These are phyloP conservation scores for Primulina tabacum DNA, from an alignment of 257 asterid species.

Conservation along the genomic window DNA sequence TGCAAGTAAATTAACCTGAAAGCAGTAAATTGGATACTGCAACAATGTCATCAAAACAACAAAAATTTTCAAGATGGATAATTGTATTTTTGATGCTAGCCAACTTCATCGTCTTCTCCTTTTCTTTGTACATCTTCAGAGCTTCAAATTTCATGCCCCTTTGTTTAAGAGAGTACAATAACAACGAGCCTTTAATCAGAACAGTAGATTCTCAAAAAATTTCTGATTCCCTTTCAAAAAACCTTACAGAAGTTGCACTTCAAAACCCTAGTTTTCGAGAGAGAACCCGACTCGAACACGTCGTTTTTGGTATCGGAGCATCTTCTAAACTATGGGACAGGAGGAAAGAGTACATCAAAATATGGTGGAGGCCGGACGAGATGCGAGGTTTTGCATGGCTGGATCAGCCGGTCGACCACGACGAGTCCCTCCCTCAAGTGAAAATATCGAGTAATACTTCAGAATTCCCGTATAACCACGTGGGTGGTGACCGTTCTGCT, in stretches of 20 bases:
- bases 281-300: background rate
- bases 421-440: background rate
- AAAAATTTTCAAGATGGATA: background rate
- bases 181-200: background rate
- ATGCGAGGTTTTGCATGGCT: background rate
- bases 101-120: background rate
- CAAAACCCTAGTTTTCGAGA: background rate
- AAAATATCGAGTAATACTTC: background rate
- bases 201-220: background rate
- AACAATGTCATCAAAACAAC: background rate
- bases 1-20: background rate
- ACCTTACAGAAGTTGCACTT: background rate
- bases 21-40: background rate
- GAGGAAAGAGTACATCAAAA: conserved; percentile 1
- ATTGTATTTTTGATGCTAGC: background rate
- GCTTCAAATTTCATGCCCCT: background rate
- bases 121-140: background rate
- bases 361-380: background rate
- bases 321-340: background rate
- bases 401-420: background rate
- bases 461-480: background rate
- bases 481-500: background rate
- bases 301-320: conserved; percentile 37
- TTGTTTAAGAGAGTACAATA: background rate
- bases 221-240: background rate